Evolutionary conservation across 768 basidiomycete genomes (phyloP).

Genomic region (Mycena floridula): DNA sequence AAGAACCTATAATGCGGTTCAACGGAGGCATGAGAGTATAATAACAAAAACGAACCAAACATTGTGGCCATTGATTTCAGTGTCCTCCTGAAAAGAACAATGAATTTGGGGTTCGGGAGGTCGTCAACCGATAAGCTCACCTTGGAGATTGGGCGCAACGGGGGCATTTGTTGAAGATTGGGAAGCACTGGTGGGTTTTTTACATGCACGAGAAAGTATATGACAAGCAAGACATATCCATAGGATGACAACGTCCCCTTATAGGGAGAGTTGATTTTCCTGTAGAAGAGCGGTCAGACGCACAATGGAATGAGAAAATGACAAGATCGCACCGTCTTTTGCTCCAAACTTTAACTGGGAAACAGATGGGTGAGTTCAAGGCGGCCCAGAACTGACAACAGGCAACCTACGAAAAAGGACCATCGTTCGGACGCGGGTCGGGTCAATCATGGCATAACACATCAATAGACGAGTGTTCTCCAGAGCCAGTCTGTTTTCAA

Average conservation of each 20-base stretch:
- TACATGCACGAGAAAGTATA: slow-evolving; percentile 96
- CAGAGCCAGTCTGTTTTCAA: slow-evolving; percentile 93
- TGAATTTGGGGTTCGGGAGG: slow-evolving; percentile 3
- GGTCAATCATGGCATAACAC: slow-evolving; percentile 97
- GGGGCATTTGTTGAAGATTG: slow-evolving; percentile 93
- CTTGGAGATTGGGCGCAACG: slow-evolving; percentile 78
- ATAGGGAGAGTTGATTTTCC: slow-evolving; percentile 99
- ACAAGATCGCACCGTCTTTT: slow-evolving; percentile 66
- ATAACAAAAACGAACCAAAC: slow-evolving; percentile 50
- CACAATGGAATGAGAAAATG: slow-evolving; percentile 1
- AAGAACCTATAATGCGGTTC: slow-evolving; percentile 64
- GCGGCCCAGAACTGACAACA: slow-evolving; percentile 3
- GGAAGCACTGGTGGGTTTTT: slow-evolving; percentile 96
- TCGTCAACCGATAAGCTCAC: slow-evolving; percentile 29
- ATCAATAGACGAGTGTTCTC: slow-evolving; percentile 95
- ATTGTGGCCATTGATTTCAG: slow-evolving; percentile 74
- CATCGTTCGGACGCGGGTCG: slow-evolving; percentile 85
- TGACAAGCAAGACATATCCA: slow-evolving; percentile 95
- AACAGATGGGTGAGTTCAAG: background rate
- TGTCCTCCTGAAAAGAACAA: slow-evolving; percentile 55
- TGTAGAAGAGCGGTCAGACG: slow-evolving; percentile 20
- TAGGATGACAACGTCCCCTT: slow-evolving; percentile 95
- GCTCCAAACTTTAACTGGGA: slow-evolving; percentile 95
- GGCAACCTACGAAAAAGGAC: slow-evolving; percentile 92
- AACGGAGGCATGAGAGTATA: slow-evolving; percentile 11